Conservation (phyloP, 2,329 filamentous ascomycete genomes). For the Rutstroemia sydowiana region DNA sequence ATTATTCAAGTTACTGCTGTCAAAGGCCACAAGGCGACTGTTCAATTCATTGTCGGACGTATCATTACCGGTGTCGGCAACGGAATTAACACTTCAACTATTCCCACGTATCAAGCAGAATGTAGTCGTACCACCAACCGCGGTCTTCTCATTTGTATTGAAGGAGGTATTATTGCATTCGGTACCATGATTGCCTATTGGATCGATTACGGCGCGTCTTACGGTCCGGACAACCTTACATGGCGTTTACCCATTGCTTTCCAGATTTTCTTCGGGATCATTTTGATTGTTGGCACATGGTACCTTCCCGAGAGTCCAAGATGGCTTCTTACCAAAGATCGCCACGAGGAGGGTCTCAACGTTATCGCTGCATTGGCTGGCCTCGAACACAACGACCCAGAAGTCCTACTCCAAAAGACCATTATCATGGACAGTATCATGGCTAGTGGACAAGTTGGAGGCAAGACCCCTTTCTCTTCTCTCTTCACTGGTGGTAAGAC, state of each 20-base stretch:
- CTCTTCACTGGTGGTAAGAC: slow-evolving; percentile 46
- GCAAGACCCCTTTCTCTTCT: slow-evolving; percentile 31
- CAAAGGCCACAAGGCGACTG: slow-evolving; percentile 32
- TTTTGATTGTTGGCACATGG: slow-evolving; percentile 76
- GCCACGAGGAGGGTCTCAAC: slow-evolving; percentile 93
- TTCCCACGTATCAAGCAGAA: slow-evolving; percentile 60
- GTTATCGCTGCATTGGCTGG: slow-evolving; percentile 96
- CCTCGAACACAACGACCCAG: slow-evolving; percentile 38
- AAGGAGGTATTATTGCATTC: slow-evolving; percentile 50
- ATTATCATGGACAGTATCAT: slow-evolving; percentile 34
- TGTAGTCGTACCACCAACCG: slow-evolving; percentile 34
- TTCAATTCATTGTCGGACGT: slow-evolving; percentile 49
- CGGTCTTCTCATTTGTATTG: slow-evolving; percentile 43
- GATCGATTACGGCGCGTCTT: slow-evolving; percentile 96
- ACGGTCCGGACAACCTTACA: slow-evolving; percentile 72
- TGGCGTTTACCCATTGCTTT: slow-evolving; percentile 87
- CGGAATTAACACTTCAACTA: slow-evolving; percentile 42
- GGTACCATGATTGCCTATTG: slow-evolving; percentile 83
- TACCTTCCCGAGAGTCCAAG: slow-evolving; percentile 93
- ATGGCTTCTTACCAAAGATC: slow-evolving; percentile 93
- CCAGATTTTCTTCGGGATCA: slow-evolving; percentile 85
- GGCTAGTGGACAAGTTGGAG: slow-evolving; percentile 28
- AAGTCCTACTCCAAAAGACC: slow-evolving; percentile 28
- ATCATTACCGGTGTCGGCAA: slow-evolving; percentile 44
- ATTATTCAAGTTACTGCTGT: slow-evolving; percentile 34